A percentile compares a stretch with the other conserved stretches of the same genome.
These are phyloP conservation scores for Colletotrichum theobromicola DNA, from an alignment of 2,329 filamentous ascomycete species.

Conservation along the genomic window DNA sequence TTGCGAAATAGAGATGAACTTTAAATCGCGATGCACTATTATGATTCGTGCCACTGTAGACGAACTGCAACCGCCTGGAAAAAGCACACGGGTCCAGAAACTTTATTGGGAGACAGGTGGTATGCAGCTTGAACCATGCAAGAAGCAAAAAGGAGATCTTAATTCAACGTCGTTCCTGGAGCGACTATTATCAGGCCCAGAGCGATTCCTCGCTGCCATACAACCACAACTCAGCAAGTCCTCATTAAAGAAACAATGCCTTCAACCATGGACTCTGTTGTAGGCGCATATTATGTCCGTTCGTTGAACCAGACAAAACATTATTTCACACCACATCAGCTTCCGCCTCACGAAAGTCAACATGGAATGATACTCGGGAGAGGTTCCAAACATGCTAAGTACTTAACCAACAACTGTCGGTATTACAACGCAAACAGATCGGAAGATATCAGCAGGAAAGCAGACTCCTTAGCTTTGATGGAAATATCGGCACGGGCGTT, in stretches of 20 bases:
- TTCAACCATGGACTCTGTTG: too few relatives aligned
- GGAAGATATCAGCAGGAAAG: too few relatives aligned
- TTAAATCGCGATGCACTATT: accelerated
- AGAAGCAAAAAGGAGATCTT: background rate
- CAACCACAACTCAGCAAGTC: background rate
- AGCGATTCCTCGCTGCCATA: accelerated
- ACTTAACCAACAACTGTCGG: too few relatives aligned
- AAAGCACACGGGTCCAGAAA: accelerated
- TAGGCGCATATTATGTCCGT: too few relatives aligned
- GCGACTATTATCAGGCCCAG: background rate
- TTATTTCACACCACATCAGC: too few relatives aligned
- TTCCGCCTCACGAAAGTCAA: too few relatives aligned
- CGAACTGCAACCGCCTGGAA: background rate
- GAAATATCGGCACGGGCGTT: too few relatives aligned
- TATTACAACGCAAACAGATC: too few relatives aligned
- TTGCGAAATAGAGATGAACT: background rate
- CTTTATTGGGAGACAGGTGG: background rate
- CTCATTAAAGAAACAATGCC: background rate
- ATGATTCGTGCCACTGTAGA: background rate
- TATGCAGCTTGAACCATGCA: background rate
- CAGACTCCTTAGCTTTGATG: too few relatives aligned
- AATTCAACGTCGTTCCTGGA: background rate
- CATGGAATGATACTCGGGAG: too few relatives aligned
- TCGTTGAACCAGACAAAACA: too few relatives aligned
- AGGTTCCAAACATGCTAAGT: too few relatives aligned